Base-by-base conservation (phyloP, 306 rosid species). In the Styphnolobium japonicum region DNA sequence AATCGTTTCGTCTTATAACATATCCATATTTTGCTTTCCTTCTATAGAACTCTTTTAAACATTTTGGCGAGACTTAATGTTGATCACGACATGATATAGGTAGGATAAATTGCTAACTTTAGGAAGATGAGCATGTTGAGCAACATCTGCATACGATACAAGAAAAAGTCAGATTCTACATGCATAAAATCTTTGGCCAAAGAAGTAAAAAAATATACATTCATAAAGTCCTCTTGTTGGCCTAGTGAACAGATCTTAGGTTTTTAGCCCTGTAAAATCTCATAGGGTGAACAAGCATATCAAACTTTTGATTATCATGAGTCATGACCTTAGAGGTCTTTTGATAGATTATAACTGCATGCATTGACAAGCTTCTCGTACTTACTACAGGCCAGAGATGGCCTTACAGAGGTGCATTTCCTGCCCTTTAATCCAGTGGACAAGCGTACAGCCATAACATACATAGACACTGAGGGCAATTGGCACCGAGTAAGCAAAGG, bases 401-500 rank as follows among this genome's bases (percentile, higher is more conserved):
- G 91, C 19, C 81, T 90, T 12, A 84, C 48, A 14, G 98, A 94
- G 85, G 89, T 92, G 3, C 97, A 94, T 75, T 94, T 94, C 83
- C 73, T 94, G 21, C 98, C 98, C 74, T 94, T 94, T 29, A 94
- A 94, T 81, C 98, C 98, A 4, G 96, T 92, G 51, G 97, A 90
- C 16, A 94, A 94, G 88, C 97, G 97, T 77, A 92, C 98, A 7
- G 98, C 98, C 76, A 90, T 94, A 43, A 92, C 98, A 74, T 94
- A 90, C 80, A 81, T 86, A 3, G 98, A 94, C 76, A 1, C 53
- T 8, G 45, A 82, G 0, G 91, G 94, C n/a, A 88, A 88, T 5
- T 94, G 98, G 98, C 88, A 87, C 73, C 69, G 98, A 69, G 91
- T 88, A 15, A 94, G 96, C 92, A 94, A 94, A 84, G 98, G 97